Evolutionary conservation across 1,284 basidiomycete species (phyloP).

Genomic region (Acaromyces ingoldii): DNA sequence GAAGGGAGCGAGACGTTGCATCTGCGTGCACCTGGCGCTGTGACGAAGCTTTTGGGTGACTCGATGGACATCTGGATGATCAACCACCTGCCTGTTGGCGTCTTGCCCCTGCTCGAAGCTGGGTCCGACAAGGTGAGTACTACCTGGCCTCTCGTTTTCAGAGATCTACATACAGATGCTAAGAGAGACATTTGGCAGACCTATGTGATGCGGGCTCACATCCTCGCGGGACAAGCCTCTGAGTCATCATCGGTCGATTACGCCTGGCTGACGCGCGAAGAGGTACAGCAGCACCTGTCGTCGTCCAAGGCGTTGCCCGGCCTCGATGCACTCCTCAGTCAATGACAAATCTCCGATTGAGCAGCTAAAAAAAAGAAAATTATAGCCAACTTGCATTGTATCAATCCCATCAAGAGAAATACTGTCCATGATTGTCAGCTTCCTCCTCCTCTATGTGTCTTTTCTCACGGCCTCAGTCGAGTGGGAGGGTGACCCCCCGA

Average conservation of each 20-base stretch:
- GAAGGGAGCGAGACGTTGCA: constrained; percentile 7
- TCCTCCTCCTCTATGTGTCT: too few relatives aligned
- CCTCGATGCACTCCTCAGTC: too few relatives aligned
- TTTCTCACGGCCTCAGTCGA: too few relatives aligned
- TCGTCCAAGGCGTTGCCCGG: too few relatives aligned
- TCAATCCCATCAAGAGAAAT: too few relatives aligned
- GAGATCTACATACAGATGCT: not conserved
- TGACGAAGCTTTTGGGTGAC: constrained; percentile 26
- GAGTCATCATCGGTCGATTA: constrained; percentile 62
- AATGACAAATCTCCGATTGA: too few relatives aligned
- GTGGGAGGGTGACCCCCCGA: too few relatives aligned
- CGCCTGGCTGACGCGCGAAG: constrained; percentile 84
- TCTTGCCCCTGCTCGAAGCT: constrained; percentile 8
- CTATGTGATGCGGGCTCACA: constrained; percentile 39
- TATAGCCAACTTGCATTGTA: too few relatives aligned
- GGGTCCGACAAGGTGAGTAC: constrained; percentile 9
- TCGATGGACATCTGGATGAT: constrained; percentile 49
- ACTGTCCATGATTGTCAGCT: too few relatives aligned
- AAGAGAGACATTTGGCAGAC: constrained; percentile 16
- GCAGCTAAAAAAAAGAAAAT: too few relatives aligned
- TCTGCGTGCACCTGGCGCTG: constrained; percentile 23
- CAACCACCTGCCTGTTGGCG: constrained; percentile 38
- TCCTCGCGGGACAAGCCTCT: constrained; percentile 32
- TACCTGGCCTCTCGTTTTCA: not conserved
- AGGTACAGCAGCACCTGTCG: constrained; percentile 68